Evolutionary conservation across 805 yeast genomes (phyloP).

Genomic region (Lipomyces yamanashiensis): DNA sequence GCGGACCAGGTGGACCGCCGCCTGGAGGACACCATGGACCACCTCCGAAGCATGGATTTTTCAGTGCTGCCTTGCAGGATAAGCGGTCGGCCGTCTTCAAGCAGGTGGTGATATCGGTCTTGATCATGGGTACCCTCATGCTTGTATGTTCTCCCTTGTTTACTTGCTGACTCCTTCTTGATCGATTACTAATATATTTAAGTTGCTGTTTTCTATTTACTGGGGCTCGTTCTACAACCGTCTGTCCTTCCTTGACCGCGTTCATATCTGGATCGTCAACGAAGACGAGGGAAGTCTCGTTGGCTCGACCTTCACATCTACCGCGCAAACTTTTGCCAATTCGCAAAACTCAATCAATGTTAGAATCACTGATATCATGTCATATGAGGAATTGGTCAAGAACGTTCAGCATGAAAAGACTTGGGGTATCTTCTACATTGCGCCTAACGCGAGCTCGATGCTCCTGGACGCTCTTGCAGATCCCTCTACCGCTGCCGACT

Average conservation of each 20-base stretch:
- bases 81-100: slow-evolving; percentile 4
- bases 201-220: slow-evolving; percentile 50
- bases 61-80: slow-evolving; percentile 14
- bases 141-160: slow-evolving; percentile 7
- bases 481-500: slow-evolving; percentile 38
- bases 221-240: slow-evolving; percentile 56
- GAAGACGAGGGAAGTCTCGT: slow-evolving; percentile 47
- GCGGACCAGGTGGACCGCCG: slow-evolving; percentile 12
- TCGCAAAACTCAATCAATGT: slow-evolving; percentile 43
- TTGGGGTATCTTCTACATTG: slow-evolving; percentile 67
- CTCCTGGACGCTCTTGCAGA: slow-evolving; percentile 49
- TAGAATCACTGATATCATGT: slow-evolving; percentile 41
- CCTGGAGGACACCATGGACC: slow-evolving; percentile 9
- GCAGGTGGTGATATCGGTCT: neutral
- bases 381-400: slow-evolving; percentile 51
- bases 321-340: slow-evolving; percentile 24
- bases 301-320: slow-evolving; percentile 43
- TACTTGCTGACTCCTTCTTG: too few relatives aligned
- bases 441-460: slow-evolving; percentile 53
- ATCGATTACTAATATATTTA: neutral
- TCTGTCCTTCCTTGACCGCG: slow-evolving; percentile 40
- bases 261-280: slow-evolving; percentile 47
- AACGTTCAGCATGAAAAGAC: slow-evolving; percentile 54
- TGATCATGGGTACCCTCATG: slow-evolving; percentile 18
- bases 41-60: slow-evolving; percentile 24